Evolutionary conservation across 177 flowering plant genomes (phyloP), one percentile per base, ranked within the genome.

Genomic region (Vitis hybrid): DNA sequence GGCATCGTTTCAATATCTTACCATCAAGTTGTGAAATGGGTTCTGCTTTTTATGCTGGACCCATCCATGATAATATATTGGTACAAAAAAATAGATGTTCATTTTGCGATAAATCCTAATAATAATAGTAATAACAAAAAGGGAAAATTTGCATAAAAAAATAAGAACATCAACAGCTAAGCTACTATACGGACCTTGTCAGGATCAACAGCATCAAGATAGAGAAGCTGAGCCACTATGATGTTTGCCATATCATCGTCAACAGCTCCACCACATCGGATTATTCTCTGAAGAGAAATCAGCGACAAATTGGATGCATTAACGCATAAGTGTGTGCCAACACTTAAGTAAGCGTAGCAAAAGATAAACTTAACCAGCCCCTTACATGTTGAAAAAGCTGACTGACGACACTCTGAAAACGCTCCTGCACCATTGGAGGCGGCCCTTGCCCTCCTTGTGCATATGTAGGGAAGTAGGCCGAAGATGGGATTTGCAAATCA

Each of bases 181-280:
- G 17, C n/a, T 46, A 20, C 0, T 2, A 1, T 69, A 67, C 72
- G 61, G 35, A 93, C 99, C 98, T 91, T 91, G 20, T 73, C 78
- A 54, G 98, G 97, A 81, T 95, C 92, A 51, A 93, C 82, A 64
- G 98, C 97, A 83, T 95, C 99, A 55, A 95, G 98, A 71, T 91
- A 91, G 4, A 95, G 87, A 75, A 95, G 93, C 80, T 95, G 99
- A 58, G 92, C 97, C 12, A 95, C 97, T 17, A 95, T 88, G 32
- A 90, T 74, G 73, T 95, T 95, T 5, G 99, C 98, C 98, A 93
- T 93, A 54, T 91, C 98, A 79, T 91, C 97, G 48, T 95, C 97
- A 69, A 93, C 93, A 27, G 93, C 85, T 73, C 98, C 99, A 66
- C 99, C 98, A 78, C 99, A 95, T 3, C 97, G 97, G 14, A 95